Conservation (phyloP, 164 flowering plant genomes). For the Dillenia suffruticosa region DNA sequence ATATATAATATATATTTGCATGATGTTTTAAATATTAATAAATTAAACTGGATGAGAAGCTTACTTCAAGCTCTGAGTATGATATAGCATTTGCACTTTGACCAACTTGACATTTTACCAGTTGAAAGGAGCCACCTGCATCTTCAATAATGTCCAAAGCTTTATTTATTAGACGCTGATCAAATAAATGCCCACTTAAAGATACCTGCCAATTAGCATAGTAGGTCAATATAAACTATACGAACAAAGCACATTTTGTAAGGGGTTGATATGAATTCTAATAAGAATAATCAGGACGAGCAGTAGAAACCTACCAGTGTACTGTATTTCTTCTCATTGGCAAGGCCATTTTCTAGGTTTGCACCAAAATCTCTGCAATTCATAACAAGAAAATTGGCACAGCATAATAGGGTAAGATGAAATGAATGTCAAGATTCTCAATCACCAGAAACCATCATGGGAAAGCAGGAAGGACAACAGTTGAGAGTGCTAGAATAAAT, state of each 20-base stretch:
- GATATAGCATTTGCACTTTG: constrained; percentile 69
- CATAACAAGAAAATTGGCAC: not conserved
- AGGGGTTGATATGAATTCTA: too few relatives aligned
- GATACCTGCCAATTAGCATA: constrained; percentile 64
- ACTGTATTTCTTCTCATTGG: constrained; percentile 47
- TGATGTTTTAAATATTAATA: too few relatives aligned
- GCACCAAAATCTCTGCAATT: constrained; percentile 49
- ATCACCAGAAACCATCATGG: too few relatives aligned
- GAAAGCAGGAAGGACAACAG: too few relatives aligned
- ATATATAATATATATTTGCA: too few relatives aligned
- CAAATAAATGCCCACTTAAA: constrained; percentile 95
- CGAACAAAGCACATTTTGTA: not conserved
- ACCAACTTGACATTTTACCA: constrained; percentile 88
- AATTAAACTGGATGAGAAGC: constrained; percentile 4
- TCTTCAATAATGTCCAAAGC: constrained; percentile 95
- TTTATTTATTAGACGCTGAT: constrained; percentile 87
- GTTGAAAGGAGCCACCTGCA: constrained; percentile 94
- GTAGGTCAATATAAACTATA: not conserved
- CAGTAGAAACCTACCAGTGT: constrained; percentile 38
- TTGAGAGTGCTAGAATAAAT: too few relatives aligned
- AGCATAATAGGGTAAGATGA: too few relatives aligned
- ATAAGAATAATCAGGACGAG: too few relatives aligned
- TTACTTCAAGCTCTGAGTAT: constrained; percentile 93
- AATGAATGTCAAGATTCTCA: too few relatives aligned
- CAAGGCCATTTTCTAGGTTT: constrained; percentile 17